A percentile compares a stretch with the other conserved stretches of the same genome.
Evolutionary conservation across 1,139 yeast species (phyloP).

Genomic region (Lodderomyces oxycetoniae): DNA sequence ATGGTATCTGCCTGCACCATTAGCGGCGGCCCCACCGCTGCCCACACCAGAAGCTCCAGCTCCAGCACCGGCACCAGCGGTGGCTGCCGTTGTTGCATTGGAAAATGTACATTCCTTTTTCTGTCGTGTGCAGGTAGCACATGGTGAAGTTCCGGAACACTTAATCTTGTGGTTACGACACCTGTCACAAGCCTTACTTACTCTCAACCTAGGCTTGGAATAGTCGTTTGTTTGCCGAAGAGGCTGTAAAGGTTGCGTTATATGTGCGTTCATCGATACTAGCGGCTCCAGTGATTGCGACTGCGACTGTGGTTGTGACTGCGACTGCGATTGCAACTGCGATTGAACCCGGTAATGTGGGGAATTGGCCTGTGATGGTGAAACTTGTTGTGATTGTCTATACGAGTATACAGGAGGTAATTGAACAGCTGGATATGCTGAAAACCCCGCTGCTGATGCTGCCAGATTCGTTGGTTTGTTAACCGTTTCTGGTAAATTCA

Average conservation of each 20-base stretch:
- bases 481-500: not conserved
- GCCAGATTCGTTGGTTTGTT: not conserved
- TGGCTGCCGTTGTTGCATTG: not conserved
- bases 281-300: not conserved
- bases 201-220: slow-evolving; percentile 34
- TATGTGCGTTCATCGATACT: not conserved
- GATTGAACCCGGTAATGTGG: slow-evolving; percentile 6
- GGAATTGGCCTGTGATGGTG: not conserved
- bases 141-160: slow-evolving; percentile 57
- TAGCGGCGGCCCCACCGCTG: slow-evolving; percentile 1
- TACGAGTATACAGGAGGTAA: slow-evolving; percentile 8
- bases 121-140: slow-evolving; percentile 46
- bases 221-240: slow-evolving; percentile 2
- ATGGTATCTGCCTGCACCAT: not conserved
- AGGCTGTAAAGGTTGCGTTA: slow-evolving; percentile 1
- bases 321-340: slow-evolving; percentile 5
- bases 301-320: slow-evolving; percentile 1
- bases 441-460: not conserved
- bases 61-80: not conserved
- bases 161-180: slow-evolving; percentile 59
- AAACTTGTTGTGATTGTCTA: slow-evolving; percentile 2
- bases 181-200: slow-evolving; percentile 56
- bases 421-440: slow-evolving; percentile 5
- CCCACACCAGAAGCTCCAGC: not conserved
- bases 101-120: slow-evolving; percentile 35